Conservation (phyloP, 768 basidiomycete species). For the Paxillus rubicundulus region DNA sequence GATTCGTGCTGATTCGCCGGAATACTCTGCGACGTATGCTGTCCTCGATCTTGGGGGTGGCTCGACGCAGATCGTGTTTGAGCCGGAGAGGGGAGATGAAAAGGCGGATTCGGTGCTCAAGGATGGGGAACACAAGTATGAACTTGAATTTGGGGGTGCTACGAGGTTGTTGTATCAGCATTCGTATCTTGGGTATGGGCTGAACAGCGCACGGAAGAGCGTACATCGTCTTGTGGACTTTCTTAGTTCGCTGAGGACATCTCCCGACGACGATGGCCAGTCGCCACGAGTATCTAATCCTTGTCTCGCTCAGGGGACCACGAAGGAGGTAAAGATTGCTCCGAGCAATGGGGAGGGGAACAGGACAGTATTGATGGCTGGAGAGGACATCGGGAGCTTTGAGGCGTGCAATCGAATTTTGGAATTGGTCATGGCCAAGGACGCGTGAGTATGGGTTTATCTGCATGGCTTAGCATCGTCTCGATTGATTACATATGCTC, state of each 20-base stretch:
- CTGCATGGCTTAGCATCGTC: neutral
- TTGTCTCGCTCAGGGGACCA: conserved; percentile 71
- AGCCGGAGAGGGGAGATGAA: conserved; percentile 61
- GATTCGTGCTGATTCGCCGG: conserved; percentile 53
- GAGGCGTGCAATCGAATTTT: conserved; percentile 83
- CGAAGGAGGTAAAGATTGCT: conserved; percentile 60
- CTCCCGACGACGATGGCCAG: conserved; percentile 2
- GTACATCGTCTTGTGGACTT: conserved; percentile 93
- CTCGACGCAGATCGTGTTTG: conserved; percentile 96
- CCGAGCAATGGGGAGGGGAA: conserved; percentile 36
- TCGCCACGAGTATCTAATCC: conserved; percentile 51
- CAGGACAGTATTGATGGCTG: conserved; percentile 81
- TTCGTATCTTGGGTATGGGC: conserved; percentile 94
- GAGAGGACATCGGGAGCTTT: conserved; percentile 77
- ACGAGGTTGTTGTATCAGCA: conserved; percentile 88
- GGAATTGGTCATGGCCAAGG: conserved; percentile 91
- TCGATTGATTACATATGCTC: neutral
- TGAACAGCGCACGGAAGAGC: conserved; percentile 82
- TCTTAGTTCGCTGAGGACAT: conserved; percentile 50
- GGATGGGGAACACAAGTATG: conserved; percentile 92
- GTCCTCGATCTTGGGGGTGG: conserved; percentile 96
- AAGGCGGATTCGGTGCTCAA: conserved; percentile 41
- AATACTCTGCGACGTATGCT: conserved; percentile 63
- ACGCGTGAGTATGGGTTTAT: conserved; percentile 56
- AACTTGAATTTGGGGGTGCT: conserved; percentile 69